Evolutionary conservation across 2,329 filamentous ascomycete species (phyloP), one percentile per base, ranked within the genome.

Genomic region (Apiospora sp.): DNA sequence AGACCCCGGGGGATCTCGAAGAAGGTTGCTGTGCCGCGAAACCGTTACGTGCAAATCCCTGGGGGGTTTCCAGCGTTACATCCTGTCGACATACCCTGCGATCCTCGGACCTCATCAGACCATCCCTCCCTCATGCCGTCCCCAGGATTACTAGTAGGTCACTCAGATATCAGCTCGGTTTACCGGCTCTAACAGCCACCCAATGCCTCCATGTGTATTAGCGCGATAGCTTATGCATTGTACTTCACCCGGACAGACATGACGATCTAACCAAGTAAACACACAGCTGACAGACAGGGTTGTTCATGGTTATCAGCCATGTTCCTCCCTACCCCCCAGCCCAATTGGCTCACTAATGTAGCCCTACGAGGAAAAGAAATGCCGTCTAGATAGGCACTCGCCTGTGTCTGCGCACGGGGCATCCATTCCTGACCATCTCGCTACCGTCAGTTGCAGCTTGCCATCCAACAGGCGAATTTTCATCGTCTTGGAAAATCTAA

Each of bases 281-380:
- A 41, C 24, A 37, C 30, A 61, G 54, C 6, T 27, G 13, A n/a
- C 27, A 34, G 27, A 64, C 58, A 64, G 58, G 34, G 30, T 41
- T 37, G 34, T 41, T 14, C 4, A 24, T 22, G n/a, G 22, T 37
- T 37, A 37, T 37, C 58, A 10, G 34, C 19, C 34, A 41, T 64
- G 10, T 13, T 34, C 54, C 8, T 61, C 30, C 34, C 44, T 46
- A 14, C 2, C 30, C 30, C 6, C 19, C 30, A 22, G 30, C 7
- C 16, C 30, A 41, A 41, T 41, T 12, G 22, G 7, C 16, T 64
- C 58, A 64, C 58, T 64, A 37, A 41, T 64, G 58, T 64, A 64
- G 58, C 58, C 58, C 58, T 64, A 64, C 34, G 34, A 64, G 58
- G 34, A 64, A 64, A 64, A 41, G 58, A 41, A 64, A 64, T 37